phyloP scores from a whole-genome alignment of 441 rosid genomes.

The Sinapis alba region DNA sequence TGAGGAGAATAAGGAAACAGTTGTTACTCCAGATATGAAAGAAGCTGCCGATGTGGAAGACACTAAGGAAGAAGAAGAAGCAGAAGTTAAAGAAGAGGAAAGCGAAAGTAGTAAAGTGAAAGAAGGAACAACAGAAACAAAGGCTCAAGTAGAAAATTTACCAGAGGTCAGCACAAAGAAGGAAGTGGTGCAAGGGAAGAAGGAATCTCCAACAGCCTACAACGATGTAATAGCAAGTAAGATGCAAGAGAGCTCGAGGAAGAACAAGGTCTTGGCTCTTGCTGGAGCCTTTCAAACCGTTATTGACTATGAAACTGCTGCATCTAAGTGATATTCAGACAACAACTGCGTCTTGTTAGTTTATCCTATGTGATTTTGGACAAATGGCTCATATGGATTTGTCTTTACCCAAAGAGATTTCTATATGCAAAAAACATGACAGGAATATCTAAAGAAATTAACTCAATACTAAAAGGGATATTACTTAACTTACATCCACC shows the following conservation, averaged over 20 bases:
- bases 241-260: conserved; percentile 57
- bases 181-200: conserved; percentile 50
- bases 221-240: conserved; percentile 80
- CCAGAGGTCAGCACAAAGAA: conserved; percentile 28
- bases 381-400: not conserved
- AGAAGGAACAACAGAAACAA: conserved; percentile 35
- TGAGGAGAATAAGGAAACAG: conserved; percentile 34
- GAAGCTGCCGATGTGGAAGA: conserved; percentile 23
- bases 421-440: not conserved
- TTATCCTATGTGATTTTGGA: conserved; percentile 14
- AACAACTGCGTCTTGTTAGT: conserved; percentile 24
- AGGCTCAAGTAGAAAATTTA: conserved; percentile 1
- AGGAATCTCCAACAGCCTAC: conserved; percentile 68
- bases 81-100: conserved; percentile 11
- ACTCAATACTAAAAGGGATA: not conserved
- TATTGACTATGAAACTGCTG: conserved; percentile 65
- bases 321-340: conserved; percentile 43
- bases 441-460: not conserved
- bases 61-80: conserved; percentile 13
- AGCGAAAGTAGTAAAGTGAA: conserved; percentile 39
- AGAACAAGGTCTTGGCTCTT: conserved; percentile 79
- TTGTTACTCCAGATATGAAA: conserved; percentile 16
- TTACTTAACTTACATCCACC: conserved; percentile 1
- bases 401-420: not conserved
- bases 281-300: conserved; percentile 92